A percentile compares a stretch with the other conserved stretches of the same genome.
These are phyloP conservation scores for Aspergillus fumigatus DNA, from an alignment of 2,329 filamentous ascomycete genomes.

Conservation along the genomic window DNA sequence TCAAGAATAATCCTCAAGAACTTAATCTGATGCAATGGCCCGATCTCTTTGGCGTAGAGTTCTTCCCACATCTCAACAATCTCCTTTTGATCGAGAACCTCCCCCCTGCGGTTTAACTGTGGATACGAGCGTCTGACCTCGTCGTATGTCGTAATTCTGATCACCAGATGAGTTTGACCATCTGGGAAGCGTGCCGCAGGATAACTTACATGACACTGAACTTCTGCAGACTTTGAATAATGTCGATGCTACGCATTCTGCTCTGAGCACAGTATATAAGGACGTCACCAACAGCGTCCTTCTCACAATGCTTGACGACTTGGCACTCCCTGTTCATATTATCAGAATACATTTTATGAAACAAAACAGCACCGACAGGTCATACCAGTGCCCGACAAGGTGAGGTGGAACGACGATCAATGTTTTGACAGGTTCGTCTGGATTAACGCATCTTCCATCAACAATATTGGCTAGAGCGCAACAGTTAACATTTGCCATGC, in stretches of 20 bases:
- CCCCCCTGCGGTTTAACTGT: conserved; percentile 13
- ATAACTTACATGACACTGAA: conserved; percentile 23
- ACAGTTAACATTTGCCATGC: neutral
- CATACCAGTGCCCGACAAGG: conserved; percentile 33
- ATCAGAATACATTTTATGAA: neutral
- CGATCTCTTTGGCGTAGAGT: conserved; percentile 20
- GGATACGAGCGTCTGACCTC: conserved; percentile 35
- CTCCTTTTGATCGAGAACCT: conserved; percentile 12
- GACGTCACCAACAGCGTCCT: conserved; percentile 15
- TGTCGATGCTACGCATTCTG: conserved; percentile 16
- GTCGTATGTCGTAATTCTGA: conserved; percentile 36
- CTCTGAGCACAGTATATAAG: conserved; percentile 21
- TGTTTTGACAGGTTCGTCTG: conserved; percentile 20
- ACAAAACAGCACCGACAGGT: neutral
- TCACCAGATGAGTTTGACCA: conserved; percentile 3
- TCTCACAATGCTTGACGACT: conserved; percentile 29
- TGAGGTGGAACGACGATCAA: conserved; percentile 35
- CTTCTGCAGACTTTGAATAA: conserved; percentile 12
- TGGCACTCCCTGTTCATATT: conserved; percentile 22
- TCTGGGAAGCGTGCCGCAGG: neutral
- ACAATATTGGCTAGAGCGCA: conserved; percentile 31
- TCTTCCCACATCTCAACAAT: conserved; percentile 22
- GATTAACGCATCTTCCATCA: conserved; percentile 24
- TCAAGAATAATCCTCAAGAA: conserved; percentile 40
- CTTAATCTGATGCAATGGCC: conserved; percentile 31